These are phyloP conservation scores for Pleurotus tuoliensis DNA, from an alignment of 768 basidiomycete genomes.

Conservation along the genomic window DNA sequence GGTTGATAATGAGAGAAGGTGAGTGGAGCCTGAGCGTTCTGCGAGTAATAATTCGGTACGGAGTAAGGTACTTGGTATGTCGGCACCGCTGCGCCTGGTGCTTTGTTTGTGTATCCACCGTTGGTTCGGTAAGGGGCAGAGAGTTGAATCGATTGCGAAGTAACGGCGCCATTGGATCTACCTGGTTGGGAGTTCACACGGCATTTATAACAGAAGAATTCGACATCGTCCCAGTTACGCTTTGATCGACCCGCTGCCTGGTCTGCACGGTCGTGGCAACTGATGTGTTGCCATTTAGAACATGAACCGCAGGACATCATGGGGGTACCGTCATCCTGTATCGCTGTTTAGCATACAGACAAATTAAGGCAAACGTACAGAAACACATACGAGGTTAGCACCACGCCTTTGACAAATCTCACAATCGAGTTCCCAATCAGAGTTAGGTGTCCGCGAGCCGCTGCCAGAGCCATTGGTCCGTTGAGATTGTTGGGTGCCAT, in stretches of 20 bases:
- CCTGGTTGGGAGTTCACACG: not conserved
- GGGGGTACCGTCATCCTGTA: slow-evolving; percentile 73
- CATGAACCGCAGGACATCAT: slow-evolving; percentile 83
- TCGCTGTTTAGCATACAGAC: slow-evolving; percentile 11
- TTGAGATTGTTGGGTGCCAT: slow-evolving; percentile 8
- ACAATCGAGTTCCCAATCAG: slow-evolving; percentile 85
- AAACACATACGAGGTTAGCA: slow-evolving; percentile 59
- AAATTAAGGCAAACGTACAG: not conserved
- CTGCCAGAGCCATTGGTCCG: slow-evolving; percentile 22
- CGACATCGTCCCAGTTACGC: slow-evolving; percentile 83
- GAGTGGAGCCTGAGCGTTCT: slow-evolving; percentile 20
- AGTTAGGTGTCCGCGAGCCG: slow-evolving; percentile 52
- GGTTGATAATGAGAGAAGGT: slow-evolving; percentile 49
- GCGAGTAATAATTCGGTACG: slow-evolving; percentile 9
- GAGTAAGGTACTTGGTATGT: not conserved
- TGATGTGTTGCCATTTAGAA: slow-evolving; percentile 86
- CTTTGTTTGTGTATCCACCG: not conserved
- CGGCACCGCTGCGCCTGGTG: not conserved
- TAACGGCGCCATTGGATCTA: not conserved
- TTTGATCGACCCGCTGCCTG: slow-evolving; percentile 54
- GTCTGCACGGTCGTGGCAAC: slow-evolving; percentile 78
- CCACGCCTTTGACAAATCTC: slow-evolving; percentile 78
- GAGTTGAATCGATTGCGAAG: not conserved
- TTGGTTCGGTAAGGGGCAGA: not conserved
- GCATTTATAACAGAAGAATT: slow-evolving; percentile 74